These are phyloP conservation scores for Boechera divaricarpa DNA, from an alignment of 345 rosid genomes.

Conservation along the genomic window DNA sequence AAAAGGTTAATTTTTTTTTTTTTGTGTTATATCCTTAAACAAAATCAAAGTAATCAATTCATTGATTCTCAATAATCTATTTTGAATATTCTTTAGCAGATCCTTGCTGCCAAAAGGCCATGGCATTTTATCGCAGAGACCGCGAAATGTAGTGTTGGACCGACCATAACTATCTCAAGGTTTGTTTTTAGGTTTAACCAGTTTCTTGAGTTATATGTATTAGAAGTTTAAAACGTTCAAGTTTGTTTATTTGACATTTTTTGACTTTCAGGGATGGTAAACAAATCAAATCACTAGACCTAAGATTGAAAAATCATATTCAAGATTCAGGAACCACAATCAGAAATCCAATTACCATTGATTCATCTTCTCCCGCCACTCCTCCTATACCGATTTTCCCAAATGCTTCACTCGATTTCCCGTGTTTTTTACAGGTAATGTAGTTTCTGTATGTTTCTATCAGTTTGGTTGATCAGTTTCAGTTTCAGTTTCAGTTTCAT, in stretches of 20 bases:
- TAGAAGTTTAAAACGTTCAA: neutral
- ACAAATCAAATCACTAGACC: constrained; percentile 37
- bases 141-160: constrained; percentile 36
- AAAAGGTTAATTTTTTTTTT: constrained; percentile 46
- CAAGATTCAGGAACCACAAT: constrained; percentile 41
- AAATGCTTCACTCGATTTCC: constrained; percentile 42
- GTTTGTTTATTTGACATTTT: neutral
- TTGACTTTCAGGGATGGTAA: constrained; percentile 44
- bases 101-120: constrained; percentile 51
- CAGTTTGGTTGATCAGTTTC: constrained; percentile 11
- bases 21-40: neutral
- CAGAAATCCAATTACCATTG: constrained; percentile 47
- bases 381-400: constrained; percentile 28
- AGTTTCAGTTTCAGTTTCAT: neutral
- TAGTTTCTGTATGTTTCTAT: constrained; percentile 5
- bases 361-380: constrained; percentile 40
- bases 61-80: neutral
- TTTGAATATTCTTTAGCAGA: constrained; percentile 40
- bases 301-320: constrained; percentile 33
- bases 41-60: neutral
- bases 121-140: constrained; percentile 49
- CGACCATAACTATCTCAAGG: constrained; percentile 46
- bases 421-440: constrained; percentile 33
- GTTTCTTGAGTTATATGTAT: constrained; percentile 20
- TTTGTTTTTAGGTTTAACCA: constrained; percentile 31